phyloP scores from a whole-genome alignment of 139 green algal genomes.

The Coccomyxa sp. region DNA sequence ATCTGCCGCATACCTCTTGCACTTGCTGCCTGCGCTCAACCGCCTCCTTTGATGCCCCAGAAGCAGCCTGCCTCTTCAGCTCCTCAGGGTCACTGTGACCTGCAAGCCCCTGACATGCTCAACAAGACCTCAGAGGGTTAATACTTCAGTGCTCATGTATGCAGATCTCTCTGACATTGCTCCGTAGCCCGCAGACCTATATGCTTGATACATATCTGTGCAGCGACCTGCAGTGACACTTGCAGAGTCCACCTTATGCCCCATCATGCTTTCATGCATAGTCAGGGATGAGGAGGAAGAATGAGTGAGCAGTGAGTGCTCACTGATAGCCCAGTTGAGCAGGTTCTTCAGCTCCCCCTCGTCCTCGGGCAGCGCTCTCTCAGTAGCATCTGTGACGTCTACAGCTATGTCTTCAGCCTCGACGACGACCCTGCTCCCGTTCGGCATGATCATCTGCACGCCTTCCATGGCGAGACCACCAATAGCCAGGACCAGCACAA shows the following conservation, averaged over 20 bases:
- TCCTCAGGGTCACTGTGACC: slow-evolving; percentile 53
- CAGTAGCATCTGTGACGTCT: background rate
- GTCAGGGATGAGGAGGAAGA: too few species aligned
- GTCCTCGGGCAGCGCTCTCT: background rate
- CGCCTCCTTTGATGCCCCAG: background rate
- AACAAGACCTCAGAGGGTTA: too few species aligned
- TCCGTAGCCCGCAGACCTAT: too few species aligned
- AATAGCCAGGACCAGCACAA: background rate
- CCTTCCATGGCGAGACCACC: background rate
- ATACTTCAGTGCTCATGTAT: too few species aligned
- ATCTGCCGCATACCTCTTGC: slow-evolving; percentile 19
- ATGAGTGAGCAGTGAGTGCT: too few species aligned
- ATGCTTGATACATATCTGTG: background rate
- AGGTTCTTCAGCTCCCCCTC: slow-evolving; percentile 4
- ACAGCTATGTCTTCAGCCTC: background rate
- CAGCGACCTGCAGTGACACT: background rate
- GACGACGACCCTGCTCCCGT: background rate
- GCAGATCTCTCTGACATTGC: too few species aligned
- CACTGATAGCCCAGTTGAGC: slow-evolving; percentile 28
- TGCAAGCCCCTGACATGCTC: too few species aligned
- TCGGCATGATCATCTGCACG: background rate
- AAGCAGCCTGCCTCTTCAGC: slow-evolving; percentile 40
- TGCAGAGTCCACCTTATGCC: background rate
- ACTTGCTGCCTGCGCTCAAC: background rate
- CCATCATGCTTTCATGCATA: background rate